Percentiles rank a stretch among this genome's conserved stretches.
Evolutionary conservation across 345 rosid genomes (phyloP).

Genomic region (Nasturtium officinale): DNA sequence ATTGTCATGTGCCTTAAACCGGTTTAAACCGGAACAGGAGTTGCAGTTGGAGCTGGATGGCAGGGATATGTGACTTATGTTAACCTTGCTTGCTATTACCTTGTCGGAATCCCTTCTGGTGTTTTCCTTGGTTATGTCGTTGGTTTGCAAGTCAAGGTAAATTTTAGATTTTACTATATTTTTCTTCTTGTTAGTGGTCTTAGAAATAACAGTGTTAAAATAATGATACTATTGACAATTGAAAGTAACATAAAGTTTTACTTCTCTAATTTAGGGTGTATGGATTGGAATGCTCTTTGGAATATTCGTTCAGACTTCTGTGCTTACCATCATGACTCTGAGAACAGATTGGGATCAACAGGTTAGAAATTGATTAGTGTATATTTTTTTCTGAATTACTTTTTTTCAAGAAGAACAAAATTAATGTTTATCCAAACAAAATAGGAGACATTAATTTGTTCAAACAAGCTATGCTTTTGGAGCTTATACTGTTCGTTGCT

Average conservation of each 20-base stretch:
- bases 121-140: constrained; percentile 58
- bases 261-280: constrained; percentile 55
- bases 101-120: constrained; percentile 72
- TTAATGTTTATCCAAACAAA: too few relatives aligned
- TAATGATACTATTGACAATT: too few relatives aligned
- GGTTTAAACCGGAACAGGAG: constrained; percentile 51
- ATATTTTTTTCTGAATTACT: neutral
- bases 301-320: constrained; percentile 62
- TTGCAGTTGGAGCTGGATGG: constrained; percentile 83
- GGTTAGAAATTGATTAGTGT: constrained; percentile 41
- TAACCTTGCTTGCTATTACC: constrained; percentile 69
- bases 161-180: constrained; percentile 1
- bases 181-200: neutral
- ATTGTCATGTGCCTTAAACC: neutral
- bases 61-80: constrained; percentile 75
- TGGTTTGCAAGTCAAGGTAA: constrained; percentile 63
- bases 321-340: constrained; percentile 55
- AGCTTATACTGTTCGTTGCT: constrained; percentile 5
- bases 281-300: constrained; percentile 86
- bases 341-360: constrained; percentile 84
- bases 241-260: neutral
- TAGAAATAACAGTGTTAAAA: too few relatives aligned
- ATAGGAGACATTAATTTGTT: neutral
- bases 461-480: constrained; percentile 3
- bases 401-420: too few relatives aligned